Evolutionary conservation across 345 rosid genomes (phyloP), one percentile per base, ranked within the genome.

Genomic region (Aquilaria malaccensis): DNA sequence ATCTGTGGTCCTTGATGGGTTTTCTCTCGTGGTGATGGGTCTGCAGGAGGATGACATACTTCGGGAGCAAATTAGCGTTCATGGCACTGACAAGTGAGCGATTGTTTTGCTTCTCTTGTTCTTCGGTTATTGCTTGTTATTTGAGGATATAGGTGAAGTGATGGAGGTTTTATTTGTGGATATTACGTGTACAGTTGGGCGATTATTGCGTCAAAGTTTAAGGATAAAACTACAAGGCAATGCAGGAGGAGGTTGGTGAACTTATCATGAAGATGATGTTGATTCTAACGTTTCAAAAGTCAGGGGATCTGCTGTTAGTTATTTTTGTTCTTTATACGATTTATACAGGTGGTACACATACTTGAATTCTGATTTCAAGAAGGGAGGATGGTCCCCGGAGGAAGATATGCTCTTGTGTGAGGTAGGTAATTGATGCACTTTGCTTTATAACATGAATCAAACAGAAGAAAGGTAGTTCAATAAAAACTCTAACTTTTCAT

Each of bases 351-450:
- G 99, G 99, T 90, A 83, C 68, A 94, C 99, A 50, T 94, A 94
- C 59, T 71, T 94, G 63, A 94, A 86, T 74, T 85, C 99, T 50
- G 99, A 94, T 75, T 94, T 94, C 82, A 90, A 90, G 81, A 94
- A 86, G 72, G 99, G 99, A 10, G 99, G 97, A 53, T 94, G 99
- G 99, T 84, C 97, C 53, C 96, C 96, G 9, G 97, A 94, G 70
- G 99, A 90, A 83, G 99, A 94, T 67, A 69, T 86, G 74, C 91
- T 94, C 10, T 75, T 94, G 61, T 94, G 99, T 61, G 96, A 94
- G 99, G 99, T 37, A 94, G 99, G 99, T 37, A 69, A 57, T 57
- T 63, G 63, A 14, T 55, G 47, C 30, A 43, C 62, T 45, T 1
- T 47, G 32, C 55, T 55, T 51, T 7, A 33, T 37, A 9, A 37